These are phyloP conservation scores for Paspalum notatum DNA, from an alignment of 176 grass and related monocot genomes.

Conservation along the genomic window DNA sequence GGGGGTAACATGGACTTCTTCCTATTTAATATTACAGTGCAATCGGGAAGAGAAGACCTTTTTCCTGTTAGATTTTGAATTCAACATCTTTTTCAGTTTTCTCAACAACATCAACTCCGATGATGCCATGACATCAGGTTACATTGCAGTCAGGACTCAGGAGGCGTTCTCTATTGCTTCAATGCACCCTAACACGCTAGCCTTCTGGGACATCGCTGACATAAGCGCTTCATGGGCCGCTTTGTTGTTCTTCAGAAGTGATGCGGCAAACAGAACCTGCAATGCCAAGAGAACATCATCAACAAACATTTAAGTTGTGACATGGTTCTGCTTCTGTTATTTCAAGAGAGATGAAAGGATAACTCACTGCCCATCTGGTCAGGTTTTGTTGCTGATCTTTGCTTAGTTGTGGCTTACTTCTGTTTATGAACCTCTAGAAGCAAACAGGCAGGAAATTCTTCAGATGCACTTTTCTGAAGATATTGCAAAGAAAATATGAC, in stretches of 20 bases:
- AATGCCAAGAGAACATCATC: conserved; percentile 4
- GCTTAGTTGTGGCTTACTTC: conserved; percentile 67
- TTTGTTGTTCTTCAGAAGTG: conserved; percentile 92
- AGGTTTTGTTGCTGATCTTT: conserved; percentile 95
- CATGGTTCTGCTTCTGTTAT: background rate
- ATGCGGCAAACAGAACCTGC: conserved; percentile 75
- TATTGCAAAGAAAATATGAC: background rate
- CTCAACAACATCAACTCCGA: background rate
- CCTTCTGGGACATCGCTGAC: conserved; percentile 80
- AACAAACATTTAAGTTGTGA: background rate
- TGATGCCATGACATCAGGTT: background rate
- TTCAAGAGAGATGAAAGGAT: background rate
- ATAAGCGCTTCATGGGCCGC: conserved; percentile 71
- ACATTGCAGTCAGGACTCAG: conserved; percentile 55
- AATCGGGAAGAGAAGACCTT: background rate
- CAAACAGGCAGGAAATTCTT: background rate
- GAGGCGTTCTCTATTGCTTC: conserved; percentile 82
- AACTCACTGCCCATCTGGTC: conserved; percentile 96
- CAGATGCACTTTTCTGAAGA: conserved; percentile 5
- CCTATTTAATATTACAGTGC: background rate
- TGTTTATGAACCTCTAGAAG: conserved; percentile 83
- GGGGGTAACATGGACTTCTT: too few species aligned
- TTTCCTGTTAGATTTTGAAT: background rate
- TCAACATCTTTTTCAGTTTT: background rate
- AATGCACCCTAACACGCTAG: conserved; percentile 76